Evolutionary conservation across 805 yeast species (phyloP).

Genomic region (Yamadazyma endophytica): DNA sequence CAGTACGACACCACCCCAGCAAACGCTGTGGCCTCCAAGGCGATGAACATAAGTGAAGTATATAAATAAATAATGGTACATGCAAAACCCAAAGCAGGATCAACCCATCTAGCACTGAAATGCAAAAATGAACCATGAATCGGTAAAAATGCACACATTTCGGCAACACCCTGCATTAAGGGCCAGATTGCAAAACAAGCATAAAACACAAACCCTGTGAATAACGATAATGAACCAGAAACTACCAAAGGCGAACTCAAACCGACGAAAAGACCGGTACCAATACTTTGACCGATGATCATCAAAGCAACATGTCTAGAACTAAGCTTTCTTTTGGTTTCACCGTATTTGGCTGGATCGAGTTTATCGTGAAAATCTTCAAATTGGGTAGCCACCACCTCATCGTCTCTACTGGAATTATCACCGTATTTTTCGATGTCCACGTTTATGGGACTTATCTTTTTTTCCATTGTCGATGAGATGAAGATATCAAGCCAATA

Average conservation of each 20-base stretch:
- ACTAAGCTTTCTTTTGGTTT: constrained; percentile 23
- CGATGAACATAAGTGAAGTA: constrained; percentile 29
- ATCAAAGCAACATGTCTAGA: constrained; percentile 32
- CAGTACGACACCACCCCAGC: constrained; percentile 27
- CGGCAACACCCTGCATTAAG: constrained; percentile 33
- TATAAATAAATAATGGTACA: constrained; percentile 28
- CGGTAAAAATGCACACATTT: constrained; percentile 34
- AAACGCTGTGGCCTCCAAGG: constrained; percentile 29
- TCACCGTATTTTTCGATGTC: background rate
- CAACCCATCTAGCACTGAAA: constrained; percentile 31
- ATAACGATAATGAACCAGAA: constrained; percentile 31
- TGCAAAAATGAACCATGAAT: constrained; percentile 33
- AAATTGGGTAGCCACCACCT: constrained; percentile 5
- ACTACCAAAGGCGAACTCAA: constrained; percentile 25
- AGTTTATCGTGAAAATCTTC: constrained; percentile 20
- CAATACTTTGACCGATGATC: constrained; percentile 32
- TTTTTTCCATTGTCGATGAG: background rate
- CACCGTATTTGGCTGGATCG: constrained; percentile 25
- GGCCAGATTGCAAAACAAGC: constrained; percentile 30
- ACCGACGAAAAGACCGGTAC: constrained; percentile 34
- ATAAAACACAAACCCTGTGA: constrained; percentile 27
- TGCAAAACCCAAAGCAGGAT: constrained; percentile 34
- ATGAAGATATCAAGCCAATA: too few relatives aligned
- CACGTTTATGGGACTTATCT: background rate
- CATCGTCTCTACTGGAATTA: background rate